Percentiles rank a stretch among this genome's conserved stretches.
Conservation (phyloP, 225 moss, liverwort and hornwort genomes). For the Physcomitrellopsis africana region DNA sequence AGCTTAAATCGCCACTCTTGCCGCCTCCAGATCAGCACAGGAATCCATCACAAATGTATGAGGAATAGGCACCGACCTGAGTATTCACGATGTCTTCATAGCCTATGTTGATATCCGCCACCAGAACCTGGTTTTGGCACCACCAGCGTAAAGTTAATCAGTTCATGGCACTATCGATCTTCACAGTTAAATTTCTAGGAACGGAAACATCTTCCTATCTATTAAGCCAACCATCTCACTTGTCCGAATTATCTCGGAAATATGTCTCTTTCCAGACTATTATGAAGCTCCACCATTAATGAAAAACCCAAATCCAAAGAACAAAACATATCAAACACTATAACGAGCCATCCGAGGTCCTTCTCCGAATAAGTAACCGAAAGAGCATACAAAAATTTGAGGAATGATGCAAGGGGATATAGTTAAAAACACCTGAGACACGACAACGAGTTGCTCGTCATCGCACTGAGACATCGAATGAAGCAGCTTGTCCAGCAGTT, state of each 20-base stretch:
- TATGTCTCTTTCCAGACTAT: background rate
- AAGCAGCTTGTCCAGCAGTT: constrained; percentile 95
- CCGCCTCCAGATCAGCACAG: background rate
- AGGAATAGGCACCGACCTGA: constrained; percentile 58
- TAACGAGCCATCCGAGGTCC: background rate
- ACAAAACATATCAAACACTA: background rate
- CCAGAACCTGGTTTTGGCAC: constrained; percentile 72
- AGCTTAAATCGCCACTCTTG: background rate
- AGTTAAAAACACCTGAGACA: constrained; percentile 70
- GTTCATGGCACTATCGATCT: constrained; percentile 1
- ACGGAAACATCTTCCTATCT: constrained; percentile 9
- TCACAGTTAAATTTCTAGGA: background rate
- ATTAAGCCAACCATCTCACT: constrained; percentile 16
- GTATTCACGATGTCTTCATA: constrained; percentile 99
- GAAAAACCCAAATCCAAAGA: background rate
- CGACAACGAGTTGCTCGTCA: constrained; percentile 98
- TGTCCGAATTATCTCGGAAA: background rate
- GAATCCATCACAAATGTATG: constrained; percentile 8
- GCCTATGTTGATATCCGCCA: constrained; percentile 98
- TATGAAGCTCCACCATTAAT: constrained; percentile 8
- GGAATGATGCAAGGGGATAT: background rate
- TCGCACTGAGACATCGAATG: constrained; percentile 99
- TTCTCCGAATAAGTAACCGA: background rate
- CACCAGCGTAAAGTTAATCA: constrained; percentile 29
- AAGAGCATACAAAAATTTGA: background rate